Conservation (phyloP, 768 basidiomycete genomes). For the Mycena kentingensis region DNA sequence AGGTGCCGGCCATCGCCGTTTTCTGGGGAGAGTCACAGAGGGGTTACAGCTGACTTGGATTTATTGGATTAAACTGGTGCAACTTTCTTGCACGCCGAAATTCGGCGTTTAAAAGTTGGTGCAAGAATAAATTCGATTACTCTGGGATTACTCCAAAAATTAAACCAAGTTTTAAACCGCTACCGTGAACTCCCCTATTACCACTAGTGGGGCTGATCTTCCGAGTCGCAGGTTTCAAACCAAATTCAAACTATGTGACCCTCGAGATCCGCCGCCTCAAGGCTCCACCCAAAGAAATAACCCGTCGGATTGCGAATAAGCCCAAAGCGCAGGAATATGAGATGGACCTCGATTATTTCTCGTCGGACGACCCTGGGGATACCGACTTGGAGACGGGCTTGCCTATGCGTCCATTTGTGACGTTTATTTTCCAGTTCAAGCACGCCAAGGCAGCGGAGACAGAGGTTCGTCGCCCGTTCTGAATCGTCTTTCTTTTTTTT, state of each 20-base stretch:
- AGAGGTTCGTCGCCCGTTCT: background rate
- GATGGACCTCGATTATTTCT: background rate
- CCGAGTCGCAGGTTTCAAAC: background rate
- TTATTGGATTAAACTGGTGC: too few species aligned
- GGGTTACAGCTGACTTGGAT: too few species aligned
- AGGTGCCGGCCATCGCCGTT: too few species aligned
- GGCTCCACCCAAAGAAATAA: background rate
- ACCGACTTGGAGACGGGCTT: background rate
- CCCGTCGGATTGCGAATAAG: background rate
- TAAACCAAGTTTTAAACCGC: too few species aligned
- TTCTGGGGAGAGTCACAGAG: too few species aligned
- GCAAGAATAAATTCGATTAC: too few species aligned
- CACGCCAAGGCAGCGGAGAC: background rate
- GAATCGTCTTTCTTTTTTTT: background rate
- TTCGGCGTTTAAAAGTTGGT: too few species aligned
- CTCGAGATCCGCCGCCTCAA: background rate
- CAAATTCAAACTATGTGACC: background rate
- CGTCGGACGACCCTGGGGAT: background rate
- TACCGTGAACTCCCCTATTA: too few species aligned
- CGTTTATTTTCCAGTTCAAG: background rate
- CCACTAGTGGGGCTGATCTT: too few species aligned
- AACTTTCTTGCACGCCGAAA: too few species aligned
- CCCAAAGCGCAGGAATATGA: background rate
- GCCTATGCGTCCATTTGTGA: background rate
- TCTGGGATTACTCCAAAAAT: too few species aligned